These are phyloP conservation scores for Quercus alba DNA, from an alignment of 306 rosid genomes.

Conservation along the genomic window DNA sequence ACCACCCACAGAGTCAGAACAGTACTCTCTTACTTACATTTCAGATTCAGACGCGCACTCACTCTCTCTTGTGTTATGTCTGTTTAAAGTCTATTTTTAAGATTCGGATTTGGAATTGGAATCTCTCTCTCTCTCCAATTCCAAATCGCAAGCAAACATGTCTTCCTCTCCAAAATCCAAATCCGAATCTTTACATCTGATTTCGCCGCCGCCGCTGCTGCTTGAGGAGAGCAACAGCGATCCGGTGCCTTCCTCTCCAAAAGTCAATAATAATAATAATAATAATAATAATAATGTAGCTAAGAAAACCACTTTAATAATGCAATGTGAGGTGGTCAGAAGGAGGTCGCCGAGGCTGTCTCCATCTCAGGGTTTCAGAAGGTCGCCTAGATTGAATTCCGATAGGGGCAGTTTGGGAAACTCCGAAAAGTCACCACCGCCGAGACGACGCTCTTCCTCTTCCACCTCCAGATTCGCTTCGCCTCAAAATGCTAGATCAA, in stretches of 20 bases:
- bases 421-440: not conserved
- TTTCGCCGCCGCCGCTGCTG: no score
- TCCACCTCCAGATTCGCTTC: constrained; percentile 2
- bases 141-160: not conserved
- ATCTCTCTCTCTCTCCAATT: not conserved
- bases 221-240: not conserved
- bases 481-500: not conserved
- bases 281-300: no score
- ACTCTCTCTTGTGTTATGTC: no score
- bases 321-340: not conserved
- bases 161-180: not conserved
- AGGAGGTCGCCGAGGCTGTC: not conserved
- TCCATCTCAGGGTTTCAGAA: constrained; percentile 8
- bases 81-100: no score
- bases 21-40: no score
- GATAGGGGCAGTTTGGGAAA: not conserved
- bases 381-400: constrained; percentile 27
- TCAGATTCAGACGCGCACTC: no score
- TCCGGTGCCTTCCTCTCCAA: constrained; percentile 1
- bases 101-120: no score
- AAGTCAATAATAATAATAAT: no score
- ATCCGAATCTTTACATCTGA: not conserved
- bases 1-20: no score
- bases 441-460: no score
- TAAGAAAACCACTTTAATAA: no score